Evolutionary conservation across 345 rosid genomes (phyloP).

Genomic region (Euphorbia peplus): DNA sequence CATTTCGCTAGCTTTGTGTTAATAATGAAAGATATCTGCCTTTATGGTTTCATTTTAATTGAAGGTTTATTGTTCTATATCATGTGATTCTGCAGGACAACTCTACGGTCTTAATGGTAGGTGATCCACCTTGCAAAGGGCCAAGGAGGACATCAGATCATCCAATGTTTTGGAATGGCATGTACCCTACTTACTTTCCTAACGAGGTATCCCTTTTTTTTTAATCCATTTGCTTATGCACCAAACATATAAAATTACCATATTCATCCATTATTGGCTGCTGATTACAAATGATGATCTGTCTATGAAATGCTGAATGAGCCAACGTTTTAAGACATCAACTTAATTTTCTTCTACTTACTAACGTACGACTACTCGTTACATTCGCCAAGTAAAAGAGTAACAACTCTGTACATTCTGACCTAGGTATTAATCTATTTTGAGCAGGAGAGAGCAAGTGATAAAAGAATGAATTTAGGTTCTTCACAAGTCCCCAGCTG

Average conservation of each 20-base stretch:
- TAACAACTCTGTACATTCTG: no score
- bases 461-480: slow-evolving; percentile 37
- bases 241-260: neutral
- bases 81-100: slow-evolving; percentile 39
- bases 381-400: no score
- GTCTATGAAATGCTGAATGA: neutral
- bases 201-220: slow-evolving; percentile 45
- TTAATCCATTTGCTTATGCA: neutral
- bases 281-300: neutral
- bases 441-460: slow-evolving; percentile 56
- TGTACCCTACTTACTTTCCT: slow-evolving; percentile 42
- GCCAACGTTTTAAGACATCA: neutral
- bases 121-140: slow-evolving; percentile 46
- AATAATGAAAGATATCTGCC: neutral
- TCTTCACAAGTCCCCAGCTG: slow-evolving; percentile 51
- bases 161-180: slow-evolving; percentile 41
- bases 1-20: slow-evolving; percentile 1
- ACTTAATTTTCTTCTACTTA: neutral
- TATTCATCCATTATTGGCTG: neutral
- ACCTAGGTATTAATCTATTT: neutral
- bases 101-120: slow-evolving; percentile 35
- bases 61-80: slow-evolving; percentile 13
- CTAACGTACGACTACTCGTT: no score
- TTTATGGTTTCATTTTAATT: slow-evolving; percentile 8
- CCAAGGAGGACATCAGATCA: slow-evolving; percentile 50